Base-by-base conservation (phyloP, 2,329 filamentous ascomycete genomes). In the Pestalotiopsis sp. region DNA sequence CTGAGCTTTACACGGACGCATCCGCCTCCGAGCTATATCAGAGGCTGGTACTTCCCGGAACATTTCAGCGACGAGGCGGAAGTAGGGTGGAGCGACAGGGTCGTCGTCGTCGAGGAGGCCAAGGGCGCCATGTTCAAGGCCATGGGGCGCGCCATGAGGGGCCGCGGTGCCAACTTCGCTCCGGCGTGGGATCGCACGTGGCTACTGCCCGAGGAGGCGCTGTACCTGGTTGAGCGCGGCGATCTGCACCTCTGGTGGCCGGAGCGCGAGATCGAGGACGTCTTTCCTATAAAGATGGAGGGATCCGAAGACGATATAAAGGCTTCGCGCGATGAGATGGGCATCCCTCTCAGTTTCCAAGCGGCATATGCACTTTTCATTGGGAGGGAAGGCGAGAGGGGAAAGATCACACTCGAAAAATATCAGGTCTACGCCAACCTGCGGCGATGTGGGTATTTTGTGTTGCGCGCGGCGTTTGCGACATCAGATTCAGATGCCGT, bases 181-280 rank as follows among this genome's bases (percentile, higher is more conserved):
- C 80, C 84, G 0, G 86, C 85, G 3, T 85, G 85, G 69, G 87
- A 90, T 38, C 89, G 87, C 70, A 81, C 94, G 55, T 98, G 94
- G 94, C 77, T 99, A 64, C 79, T 97, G 52, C 95, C 95, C 0
- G 96, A 99, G 77, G 96, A 99, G 79, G 93, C 94, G 5, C 84
- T 99, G 65, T 98, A 94, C 75, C 79, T 98, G 70, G 84, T 98
- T 9, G 96, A 99, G 82, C 85, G 96, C 74, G 96, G 95, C 0
- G 94, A 88, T 60, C 75, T 98, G 74, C 94, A 98, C 78, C 86
- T 98, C 55, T 91, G 94, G 84, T 98, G 93, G 93, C 93, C 93
- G 1, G 80, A 81, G 58, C 78, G 79, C 67, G 75, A 80, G n/a
- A 79, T 90, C 11, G 83, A 82, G 56, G 83, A 85, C 44, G 75